Evolutionary conservation across 129 eudicot species (phyloP), one percentile per base, ranked within the genome.

Genomic region (Glebionis coronaria): DNA sequence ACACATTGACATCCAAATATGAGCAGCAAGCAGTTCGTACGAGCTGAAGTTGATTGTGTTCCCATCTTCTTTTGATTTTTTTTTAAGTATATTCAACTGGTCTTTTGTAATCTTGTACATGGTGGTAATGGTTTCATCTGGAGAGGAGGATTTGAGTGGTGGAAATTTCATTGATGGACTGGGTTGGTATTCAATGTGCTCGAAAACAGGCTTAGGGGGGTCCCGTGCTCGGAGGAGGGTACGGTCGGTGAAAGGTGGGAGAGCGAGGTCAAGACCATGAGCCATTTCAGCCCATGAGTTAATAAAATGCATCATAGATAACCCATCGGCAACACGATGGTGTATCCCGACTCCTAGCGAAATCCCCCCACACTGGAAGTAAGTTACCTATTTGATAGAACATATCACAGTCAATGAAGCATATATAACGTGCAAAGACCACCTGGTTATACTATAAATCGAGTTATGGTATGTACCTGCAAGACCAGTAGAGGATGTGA

Each of bases 351-450:
- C 2, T 60, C 65, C 65, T 31, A 61, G 6, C 25, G 49, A 61
- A 61, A 61, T 47, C 8, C 65, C 47, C 2, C 65, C 65, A 31
- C 65, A 61, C 38, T 61, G 31, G 14, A 61, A 61, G 14, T 61
- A 35, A 1, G 65, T 61, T 61, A 61, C 23, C 28, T 53, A 16
- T 10, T 16, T 5, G 12, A 12, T n/a, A n/a, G n/a, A n/a, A n/a
- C n/a, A n/a, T n/a, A n/a, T n/a, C n/a, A n/a, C n/a, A n/a, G n/a
- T n/a, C n/a, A n/a, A n/a, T n/a, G n/a, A n/a, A n/a, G n/a, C n/a
- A n/a, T n/a, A n/a, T n/a, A n/a, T n/a, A n/a, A n/a, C n/a, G n/a
- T n/a, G n/a, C n/a, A n/a, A n/a, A n/a, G n/a, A n/a, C n/a, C n/a
- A n/a, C n/a, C n/a, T n/a, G n/a, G n/a, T n/a, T n/a, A n/a, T n/a